These are phyloP conservation scores for Trypanosoma conorhini DNA, from an alignment of 208 protist species.

Conservation along the genomic window DNA sequence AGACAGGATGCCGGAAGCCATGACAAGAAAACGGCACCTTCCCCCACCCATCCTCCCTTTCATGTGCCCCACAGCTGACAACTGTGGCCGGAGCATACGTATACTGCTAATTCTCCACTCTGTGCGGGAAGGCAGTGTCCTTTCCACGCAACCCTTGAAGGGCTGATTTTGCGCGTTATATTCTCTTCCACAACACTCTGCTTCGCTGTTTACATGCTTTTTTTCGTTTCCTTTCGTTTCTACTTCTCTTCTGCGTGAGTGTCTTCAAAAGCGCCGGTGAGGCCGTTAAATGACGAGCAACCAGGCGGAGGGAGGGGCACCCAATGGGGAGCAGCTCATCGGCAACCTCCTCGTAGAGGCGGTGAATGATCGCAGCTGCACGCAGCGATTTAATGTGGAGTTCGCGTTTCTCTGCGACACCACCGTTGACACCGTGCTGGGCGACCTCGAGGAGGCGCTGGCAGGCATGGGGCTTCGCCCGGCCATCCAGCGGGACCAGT, in stretches of 20 bases:
- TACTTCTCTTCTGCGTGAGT: not conserved
- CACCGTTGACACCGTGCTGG: slow-evolving; percentile 30
- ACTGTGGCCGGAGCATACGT: too few relatives aligned
- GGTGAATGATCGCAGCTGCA: slow-evolving; percentile 8
- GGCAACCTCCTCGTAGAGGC: slow-evolving; percentile 27
- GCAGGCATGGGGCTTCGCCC: slow-evolving; percentile 24
- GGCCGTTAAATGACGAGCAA: not conserved
- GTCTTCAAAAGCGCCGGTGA: not conserved
- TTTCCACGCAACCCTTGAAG: not conserved
- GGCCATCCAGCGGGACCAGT: slow-evolving; percentile 23
- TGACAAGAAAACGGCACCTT: not conserved
- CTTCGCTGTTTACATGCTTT: not conserved
- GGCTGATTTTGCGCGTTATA: not conserved
- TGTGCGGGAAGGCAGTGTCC: not conserved
- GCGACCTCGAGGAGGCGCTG: slow-evolving; percentile 37
- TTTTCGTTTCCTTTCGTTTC: slow-evolving; percentile 16
- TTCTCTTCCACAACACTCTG: not conserved
- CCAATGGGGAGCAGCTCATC: slow-evolving; percentile 9
- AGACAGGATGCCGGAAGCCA: not conserved
- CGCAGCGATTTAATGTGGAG: slow-evolving; percentile 37
- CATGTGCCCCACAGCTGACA: too few relatives aligned
- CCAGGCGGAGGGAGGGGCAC: not conserved
- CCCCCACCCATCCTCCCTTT: not conserved
- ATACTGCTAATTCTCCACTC: not conserved
- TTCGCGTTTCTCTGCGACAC: slow-evolving; percentile 29